phyloP scores from a whole-genome alignment of 2,329 filamentous ascomycete genomes.

The Herpotrichia juniperi region DNA sequence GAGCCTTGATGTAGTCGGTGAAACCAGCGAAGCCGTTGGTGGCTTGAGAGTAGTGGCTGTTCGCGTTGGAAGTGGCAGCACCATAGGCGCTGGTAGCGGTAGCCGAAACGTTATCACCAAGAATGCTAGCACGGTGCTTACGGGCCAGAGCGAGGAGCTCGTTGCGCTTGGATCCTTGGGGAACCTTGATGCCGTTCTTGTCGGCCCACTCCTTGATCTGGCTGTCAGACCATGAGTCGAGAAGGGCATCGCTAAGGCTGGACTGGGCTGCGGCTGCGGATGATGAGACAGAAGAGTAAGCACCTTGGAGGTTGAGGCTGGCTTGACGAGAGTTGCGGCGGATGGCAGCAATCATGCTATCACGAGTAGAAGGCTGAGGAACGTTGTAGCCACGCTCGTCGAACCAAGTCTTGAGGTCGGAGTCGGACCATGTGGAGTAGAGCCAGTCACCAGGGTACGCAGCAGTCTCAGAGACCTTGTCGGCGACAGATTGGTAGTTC shows the following conservation, averaged over 20 bases:
- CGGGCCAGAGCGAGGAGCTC: slow-evolving; percentile 89
- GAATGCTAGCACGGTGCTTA: slow-evolving; percentile 78
- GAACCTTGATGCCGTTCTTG: slow-evolving; percentile 86
- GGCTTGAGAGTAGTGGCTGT: slow-evolving; percentile 72
- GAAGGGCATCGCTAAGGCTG: slow-evolving; percentile 79
- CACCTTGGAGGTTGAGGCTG: slow-evolving; percentile 69
- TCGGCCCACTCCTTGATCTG: slow-evolving; percentile 92
- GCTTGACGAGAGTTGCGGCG: slow-evolving; percentile 89
- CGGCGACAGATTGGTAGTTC: slow-evolving; percentile 79
- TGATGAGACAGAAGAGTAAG: slow-evolving; percentile 50
- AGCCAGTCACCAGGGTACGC: slow-evolving; percentile 96
- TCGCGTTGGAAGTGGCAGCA: slow-evolving; percentile 74
- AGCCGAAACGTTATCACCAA: slow-evolving; percentile 66
- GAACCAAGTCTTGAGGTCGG: slow-evolving; percentile 91
- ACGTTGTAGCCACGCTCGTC: slow-evolving; percentile 85
- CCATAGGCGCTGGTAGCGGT: slow-evolving; percentile 63
- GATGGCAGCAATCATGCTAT: slow-evolving; percentile 85
- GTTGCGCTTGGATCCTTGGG: slow-evolving; percentile 88
- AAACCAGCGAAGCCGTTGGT: slow-evolving; percentile 61
- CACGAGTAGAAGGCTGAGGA: slow-evolving; percentile 82
- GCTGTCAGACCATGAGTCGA: slow-evolving; percentile 88
- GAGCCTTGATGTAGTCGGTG: slow-evolving; percentile 51
- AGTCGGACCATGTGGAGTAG: slow-evolving; percentile 89
- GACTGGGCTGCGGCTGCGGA: slow-evolving; percentile 67
- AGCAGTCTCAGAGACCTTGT: slow-evolving; percentile 75